Evolutionary conservation across 441 rosid species (phyloP).

Genomic region (Lepidium campestre): DNA sequence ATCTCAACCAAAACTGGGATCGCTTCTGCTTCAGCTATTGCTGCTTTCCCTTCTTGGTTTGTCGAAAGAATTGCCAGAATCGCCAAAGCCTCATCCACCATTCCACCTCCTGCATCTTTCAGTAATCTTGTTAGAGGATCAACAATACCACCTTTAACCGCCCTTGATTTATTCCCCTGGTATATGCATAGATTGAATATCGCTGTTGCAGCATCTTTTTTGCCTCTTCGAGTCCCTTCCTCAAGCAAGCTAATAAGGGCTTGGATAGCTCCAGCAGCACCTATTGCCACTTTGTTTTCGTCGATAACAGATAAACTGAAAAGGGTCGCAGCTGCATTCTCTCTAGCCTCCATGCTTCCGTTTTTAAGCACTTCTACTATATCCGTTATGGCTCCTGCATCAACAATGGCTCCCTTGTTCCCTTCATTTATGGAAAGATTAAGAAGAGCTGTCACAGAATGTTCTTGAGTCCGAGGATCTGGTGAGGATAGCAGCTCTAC

Average conservation of each 20-base stretch:
- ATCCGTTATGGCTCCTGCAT: constrained; percentile 91
- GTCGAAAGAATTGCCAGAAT: constrained; percentile 87
- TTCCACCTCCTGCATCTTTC: constrained; percentile 91
- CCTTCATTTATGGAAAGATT: constrained; percentile 91
- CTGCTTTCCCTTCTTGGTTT: constrained; percentile 78
- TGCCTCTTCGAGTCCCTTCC: constrained; percentile 91
- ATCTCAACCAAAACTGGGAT: constrained; percentile 73
- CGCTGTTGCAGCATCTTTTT: constrained; percentile 96
- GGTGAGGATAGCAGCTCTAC: constrained; percentile 75
- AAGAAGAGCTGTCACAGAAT: constrained; percentile 94
- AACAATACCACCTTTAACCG: constrained; percentile 85
- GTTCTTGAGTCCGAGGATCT: constrained; percentile 88
- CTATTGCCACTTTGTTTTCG: constrained; percentile 92
- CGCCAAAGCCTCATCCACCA: constrained; percentile 96
- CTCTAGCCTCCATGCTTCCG: constrained; percentile 98
- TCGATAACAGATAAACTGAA: constrained; percentile 92
- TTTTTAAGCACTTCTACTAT: constrained; percentile 77
- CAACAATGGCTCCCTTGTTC: constrained; percentile 86
- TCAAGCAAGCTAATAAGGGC: constrained; percentile 77
- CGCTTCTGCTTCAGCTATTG: constrained; percentile 72
- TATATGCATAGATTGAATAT: constrained; percentile 86
- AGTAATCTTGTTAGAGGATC: constrained; percentile 62
- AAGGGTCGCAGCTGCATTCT: constrained; percentile 97
- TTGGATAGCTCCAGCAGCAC: constrained; percentile 94
- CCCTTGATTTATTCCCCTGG: constrained; percentile 97